These are phyloP conservation scores for Coffea canephora DNA, from an alignment of 257 asterid genomes.

Conservation along the genomic window DNA sequence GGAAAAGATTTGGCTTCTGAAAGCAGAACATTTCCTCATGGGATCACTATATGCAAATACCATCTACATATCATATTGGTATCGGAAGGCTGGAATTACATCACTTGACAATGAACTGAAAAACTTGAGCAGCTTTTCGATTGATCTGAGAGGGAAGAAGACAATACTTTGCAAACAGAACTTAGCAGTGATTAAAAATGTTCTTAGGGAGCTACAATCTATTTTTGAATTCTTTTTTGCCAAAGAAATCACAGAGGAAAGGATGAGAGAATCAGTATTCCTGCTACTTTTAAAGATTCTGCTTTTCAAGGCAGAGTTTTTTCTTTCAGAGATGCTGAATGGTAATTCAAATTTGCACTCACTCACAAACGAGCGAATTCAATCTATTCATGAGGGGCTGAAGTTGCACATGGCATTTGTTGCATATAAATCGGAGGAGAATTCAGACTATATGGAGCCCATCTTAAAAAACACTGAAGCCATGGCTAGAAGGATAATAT, in stretches of 20 bases:
- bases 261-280: too few species aligned
- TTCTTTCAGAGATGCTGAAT: neutral
- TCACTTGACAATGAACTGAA: neutral
- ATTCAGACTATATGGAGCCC: neutral
- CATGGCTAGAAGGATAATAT: neutral
- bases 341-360: neutral
- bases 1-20: slow-evolving; percentile 3
- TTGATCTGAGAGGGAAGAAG: neutral
- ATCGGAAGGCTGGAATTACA: neutral
- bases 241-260: neutral
- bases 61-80: too few species aligned
- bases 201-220: neutral
- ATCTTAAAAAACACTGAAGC: neutral
- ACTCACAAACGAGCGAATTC: neutral
- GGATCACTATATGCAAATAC: neutral
- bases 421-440: neutral
- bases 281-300: neutral
- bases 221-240: neutral
- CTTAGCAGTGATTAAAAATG: neutral
- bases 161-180: too few species aligned
- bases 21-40: neutral
- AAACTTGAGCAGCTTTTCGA: neutral
- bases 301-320: neutral
- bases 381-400: neutral
- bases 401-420: neutral